phyloP scores from a whole-genome alignment of 2,329 filamentous ascomycete species.

The Scolecobasidium constrictum region DNA sequence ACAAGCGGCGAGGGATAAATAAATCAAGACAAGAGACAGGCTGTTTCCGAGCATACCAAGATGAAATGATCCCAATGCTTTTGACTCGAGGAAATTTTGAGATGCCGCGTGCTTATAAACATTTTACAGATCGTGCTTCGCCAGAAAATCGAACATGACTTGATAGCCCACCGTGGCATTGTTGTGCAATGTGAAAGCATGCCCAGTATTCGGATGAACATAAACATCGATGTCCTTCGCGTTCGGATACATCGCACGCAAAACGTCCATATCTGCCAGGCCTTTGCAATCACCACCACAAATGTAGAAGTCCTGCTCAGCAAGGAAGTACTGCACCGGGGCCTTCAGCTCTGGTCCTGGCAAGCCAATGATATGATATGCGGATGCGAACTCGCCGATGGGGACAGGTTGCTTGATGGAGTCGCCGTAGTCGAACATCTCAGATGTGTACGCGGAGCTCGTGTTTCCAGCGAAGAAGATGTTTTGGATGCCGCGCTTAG shows the following conservation, averaged over 20 bases:
- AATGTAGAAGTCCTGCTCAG: conserved; percentile 16
- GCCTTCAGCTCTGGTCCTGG: conserved; percentile 19
- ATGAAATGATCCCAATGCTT: no score
- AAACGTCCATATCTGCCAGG: conserved; percentile 12
- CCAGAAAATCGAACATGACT: conserved; percentile 10
- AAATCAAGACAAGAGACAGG: no score
- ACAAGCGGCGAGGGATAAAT: no score
- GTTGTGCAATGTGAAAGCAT: conserved; percentile 24
- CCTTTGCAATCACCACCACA: conserved; percentile 28
- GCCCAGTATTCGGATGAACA: conserved; percentile 26
- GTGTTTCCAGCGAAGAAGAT: conserved; percentile 19
- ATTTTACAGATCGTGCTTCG: conserved; percentile 3
- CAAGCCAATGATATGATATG: conserved; percentile 13
- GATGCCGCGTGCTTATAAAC: no score
- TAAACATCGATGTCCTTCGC: conserved; percentile 18
- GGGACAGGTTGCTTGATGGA: conserved; percentile 23
- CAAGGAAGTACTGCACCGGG: conserved; percentile 23
- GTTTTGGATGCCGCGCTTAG: conserved; percentile 22
- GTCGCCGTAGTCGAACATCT: conserved; percentile 21
- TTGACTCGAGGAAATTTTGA: no score
- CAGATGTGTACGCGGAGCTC: conserved; percentile 17
- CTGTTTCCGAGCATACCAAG: no score
- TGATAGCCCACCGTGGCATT: conserved; percentile 21
- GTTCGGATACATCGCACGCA: conserved; percentile 18
- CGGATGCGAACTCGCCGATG: conserved; percentile 18